These are phyloP conservation scores for Pseudogymnoascus sp. DNA, from an alignment of 2,329 filamentous ascomycete species.

Conservation along the genomic window DNA sequence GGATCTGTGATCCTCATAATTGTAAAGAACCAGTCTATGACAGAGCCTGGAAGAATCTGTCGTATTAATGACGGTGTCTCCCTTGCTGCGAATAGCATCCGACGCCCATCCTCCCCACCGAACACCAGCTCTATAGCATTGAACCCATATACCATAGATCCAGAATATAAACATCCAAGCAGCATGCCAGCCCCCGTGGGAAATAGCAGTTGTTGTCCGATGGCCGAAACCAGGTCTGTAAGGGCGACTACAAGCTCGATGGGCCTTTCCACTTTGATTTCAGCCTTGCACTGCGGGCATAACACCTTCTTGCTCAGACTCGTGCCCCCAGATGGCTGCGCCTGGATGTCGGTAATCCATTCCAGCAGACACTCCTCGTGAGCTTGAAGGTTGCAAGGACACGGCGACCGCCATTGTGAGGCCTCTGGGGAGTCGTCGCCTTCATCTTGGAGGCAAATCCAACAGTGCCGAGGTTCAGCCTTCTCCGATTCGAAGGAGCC, in stretches of 20 bases:
- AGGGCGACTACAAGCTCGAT: conserved; percentile 57
- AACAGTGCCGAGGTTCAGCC: conserved; percentile 40
- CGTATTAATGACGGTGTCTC: not conserved
- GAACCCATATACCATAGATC: conserved; percentile 49
- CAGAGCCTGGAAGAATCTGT: not conserved
- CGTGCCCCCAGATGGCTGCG: conserved; percentile 39
- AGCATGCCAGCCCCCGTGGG: conserved; percentile 25
- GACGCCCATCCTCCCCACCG: conserved; percentile 50
- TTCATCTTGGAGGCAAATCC: conserved; percentile 55
- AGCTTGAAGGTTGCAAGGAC: conserved; percentile 80
- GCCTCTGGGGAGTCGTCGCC: conserved; percentile 38
- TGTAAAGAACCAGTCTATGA: not conserved
- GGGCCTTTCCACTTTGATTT: conserved; percentile 68
- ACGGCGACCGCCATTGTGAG: conserved; percentile 72
- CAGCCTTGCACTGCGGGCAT: conserved; percentile 84
- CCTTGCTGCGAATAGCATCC: conserved; percentile 38
- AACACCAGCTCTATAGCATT: conserved; percentile 60
- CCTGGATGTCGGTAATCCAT: conserved; percentile 88
- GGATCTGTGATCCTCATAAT: conserved; percentile 19
- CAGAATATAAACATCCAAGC: conserved; percentile 38
- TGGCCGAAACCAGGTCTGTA: conserved; percentile 17
- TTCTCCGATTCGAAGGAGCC: not conserved
- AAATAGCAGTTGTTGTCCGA: conserved; percentile 19
- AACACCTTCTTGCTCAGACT: conserved; percentile 54
- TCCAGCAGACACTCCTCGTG: conserved; percentile 85